Evolutionary conservation across 495 filamentous ascomycete species (phyloP).

Genomic region (Parmelia sp.): DNA sequence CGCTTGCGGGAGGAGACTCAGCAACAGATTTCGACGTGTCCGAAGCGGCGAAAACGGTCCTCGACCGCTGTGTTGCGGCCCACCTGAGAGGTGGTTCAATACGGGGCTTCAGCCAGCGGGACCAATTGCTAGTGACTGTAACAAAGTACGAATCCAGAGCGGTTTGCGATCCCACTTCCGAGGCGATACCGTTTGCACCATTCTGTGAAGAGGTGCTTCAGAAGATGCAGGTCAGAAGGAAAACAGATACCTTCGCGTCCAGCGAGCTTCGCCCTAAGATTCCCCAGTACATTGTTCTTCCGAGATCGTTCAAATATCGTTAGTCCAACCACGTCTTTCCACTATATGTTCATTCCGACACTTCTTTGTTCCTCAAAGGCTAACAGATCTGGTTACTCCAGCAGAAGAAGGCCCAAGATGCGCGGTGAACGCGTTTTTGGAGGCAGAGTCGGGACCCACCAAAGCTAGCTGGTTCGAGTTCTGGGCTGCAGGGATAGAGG

Average conservation of each 20-base stretch:
- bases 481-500: background rate
- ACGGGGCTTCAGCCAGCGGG: background rate
- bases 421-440: background rate
- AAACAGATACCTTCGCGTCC: background rate
- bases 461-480: background rate
- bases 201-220: background rate
- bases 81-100: background rate
- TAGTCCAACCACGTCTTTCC: background rate
- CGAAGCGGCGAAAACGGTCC: background rate
- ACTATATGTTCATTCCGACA: too few species aligned
- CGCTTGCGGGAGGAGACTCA: background rate
- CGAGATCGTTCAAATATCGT: background rate
- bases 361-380: background rate
- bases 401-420: background rate
- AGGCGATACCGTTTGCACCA: background rate
- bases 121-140: background rate
- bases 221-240: background rate
- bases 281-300: background rate
- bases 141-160: background rate
- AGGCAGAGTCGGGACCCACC: background rate
- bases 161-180: background rate
- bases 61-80: background rate
- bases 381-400: background rate
- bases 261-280: background rate
- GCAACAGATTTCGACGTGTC: background rate